Evolutionary conservation across 164 flowering plant genomes (phyloP).

Genomic region (Dillenia turbinata): DNA sequence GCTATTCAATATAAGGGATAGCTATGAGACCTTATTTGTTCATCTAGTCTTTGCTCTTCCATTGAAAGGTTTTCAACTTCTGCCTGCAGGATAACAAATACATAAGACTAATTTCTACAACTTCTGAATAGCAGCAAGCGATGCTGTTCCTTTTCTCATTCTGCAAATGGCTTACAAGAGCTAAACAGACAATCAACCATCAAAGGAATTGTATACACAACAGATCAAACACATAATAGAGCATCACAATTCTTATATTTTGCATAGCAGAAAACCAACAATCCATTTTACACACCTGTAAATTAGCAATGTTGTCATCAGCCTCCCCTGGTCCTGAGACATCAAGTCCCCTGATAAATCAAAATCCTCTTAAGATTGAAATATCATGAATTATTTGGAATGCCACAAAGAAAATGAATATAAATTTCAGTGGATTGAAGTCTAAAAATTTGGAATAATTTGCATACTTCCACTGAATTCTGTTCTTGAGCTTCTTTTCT

Average conservation of each 20-base stretch:
- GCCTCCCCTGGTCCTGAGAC: constrained; percentile 62
- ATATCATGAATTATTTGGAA: background rate
- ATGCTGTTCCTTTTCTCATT: no score
- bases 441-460: constrained; percentile 2
- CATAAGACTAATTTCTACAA: background rate
- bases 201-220: background rate
- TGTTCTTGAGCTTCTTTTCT: constrained; percentile 87
- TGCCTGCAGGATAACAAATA: constrained; percentile 44
- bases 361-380: background rate
- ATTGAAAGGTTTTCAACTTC: constrained; percentile 70
- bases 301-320: constrained; percentile 44
- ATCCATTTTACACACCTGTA: constrained; percentile 47
- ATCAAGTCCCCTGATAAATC: constrained; percentile 62
- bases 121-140: no score
- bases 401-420: background rate
- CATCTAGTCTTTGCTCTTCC: constrained; percentile 75
- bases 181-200: background rate
- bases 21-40: constrained; percentile 42
- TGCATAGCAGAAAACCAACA: constrained; percentile 5
- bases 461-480: constrained; percentile 88
- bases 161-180: no score
- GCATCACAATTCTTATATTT: background rate
- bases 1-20: background rate
- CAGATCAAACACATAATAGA: background rate
- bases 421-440: background rate